These are phyloP conservation scores for Lentinula raphanica DNA, from an alignment of 768 basidiomycete genomes.

Conservation along the genomic window DNA sequence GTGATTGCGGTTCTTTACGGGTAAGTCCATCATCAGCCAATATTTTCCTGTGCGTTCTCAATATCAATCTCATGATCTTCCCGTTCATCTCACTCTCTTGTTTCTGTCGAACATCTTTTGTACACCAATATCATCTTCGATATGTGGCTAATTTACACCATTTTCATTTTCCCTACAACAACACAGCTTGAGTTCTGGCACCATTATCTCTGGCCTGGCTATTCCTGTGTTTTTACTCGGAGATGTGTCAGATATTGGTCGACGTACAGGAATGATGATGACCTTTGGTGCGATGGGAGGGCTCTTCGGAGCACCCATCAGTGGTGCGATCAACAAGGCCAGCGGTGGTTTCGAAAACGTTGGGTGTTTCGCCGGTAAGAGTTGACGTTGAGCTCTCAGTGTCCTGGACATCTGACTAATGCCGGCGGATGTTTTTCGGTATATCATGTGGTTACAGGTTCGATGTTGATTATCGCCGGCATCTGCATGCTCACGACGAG, in stretches of 20 bases:
- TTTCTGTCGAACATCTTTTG: neutral
- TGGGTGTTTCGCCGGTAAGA: constrained; percentile 49
- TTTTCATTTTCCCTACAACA: too few species aligned
- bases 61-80: too few species aligned
- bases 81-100: constrained; percentile 13
- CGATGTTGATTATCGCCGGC: constrained; percentile 25
- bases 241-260: constrained; percentile 53
- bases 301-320: constrained; percentile 66
- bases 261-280: constrained; percentile 60
- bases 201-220: constrained; percentile 51
- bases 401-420: neutral
- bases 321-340: constrained; percentile 56
- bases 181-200: constrained; percentile 53
- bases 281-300: constrained; percentile 58
- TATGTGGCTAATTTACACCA: neutral
- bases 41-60: too few species aligned
- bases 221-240: constrained; percentile 62
- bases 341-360: constrained; percentile 50
- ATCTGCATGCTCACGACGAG: constrained; percentile 24
- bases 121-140: constrained; percentile 16
- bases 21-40: constrained; percentile 30
- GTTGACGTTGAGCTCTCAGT: constrained; percentile 1
- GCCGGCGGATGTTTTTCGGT: neutral
- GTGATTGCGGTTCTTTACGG: constrained; percentile 60
- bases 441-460: constrained; percentile 19